Conservation (phyloP, 257 asterid genomes). For the Euphrasia confusa region DNA sequence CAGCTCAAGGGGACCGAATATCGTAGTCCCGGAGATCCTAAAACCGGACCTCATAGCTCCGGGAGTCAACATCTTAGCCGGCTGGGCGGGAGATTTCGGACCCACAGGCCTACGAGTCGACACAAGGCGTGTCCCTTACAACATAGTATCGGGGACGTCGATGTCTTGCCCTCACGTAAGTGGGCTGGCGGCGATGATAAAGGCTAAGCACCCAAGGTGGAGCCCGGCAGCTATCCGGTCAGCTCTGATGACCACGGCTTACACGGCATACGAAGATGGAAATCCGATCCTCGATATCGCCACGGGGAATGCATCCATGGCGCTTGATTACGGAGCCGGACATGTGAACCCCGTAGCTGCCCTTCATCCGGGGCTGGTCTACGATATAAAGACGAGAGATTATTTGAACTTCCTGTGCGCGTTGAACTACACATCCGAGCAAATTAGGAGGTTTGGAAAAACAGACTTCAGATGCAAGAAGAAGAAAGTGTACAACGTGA, state of each 20-base stretch:
- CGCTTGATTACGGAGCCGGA: slow-evolving; percentile 67
- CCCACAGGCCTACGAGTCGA: slow-evolving; percentile 65
- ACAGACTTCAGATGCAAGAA: no score
- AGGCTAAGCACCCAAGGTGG: slow-evolving; percentile 63
- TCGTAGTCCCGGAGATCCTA: slow-evolving; percentile 46
- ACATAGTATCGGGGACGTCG: slow-evolving; percentile 74
- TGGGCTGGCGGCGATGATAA: slow-evolving; percentile 69
- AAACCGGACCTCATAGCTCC: slow-evolving; percentile 79
- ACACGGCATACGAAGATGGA: slow-evolving; percentile 65
- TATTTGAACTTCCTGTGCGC: slow-evolving; percentile 61
- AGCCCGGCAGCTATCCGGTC: slow-evolving; percentile 61
- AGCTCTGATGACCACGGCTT: slow-evolving; percentile 62
- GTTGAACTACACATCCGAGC: no score
- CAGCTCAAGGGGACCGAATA: slow-evolving; percentile 73
- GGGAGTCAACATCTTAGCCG: slow-evolving; percentile 72
- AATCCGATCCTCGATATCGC: slow-evolving; percentile 47
- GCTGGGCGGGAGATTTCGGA: slow-evolving; percentile 54
- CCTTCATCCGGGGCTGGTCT: slow-evolving; percentile 72
- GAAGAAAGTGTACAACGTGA: no score
- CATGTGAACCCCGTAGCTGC: slow-evolving; percentile 80
- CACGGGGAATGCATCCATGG: slow-evolving; percentile 73
- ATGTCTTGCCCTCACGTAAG: slow-evolving; percentile 89
- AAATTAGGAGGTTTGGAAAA: no score
- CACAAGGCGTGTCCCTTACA: slow-evolving; percentile 52
- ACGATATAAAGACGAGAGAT: slow-evolving; percentile 49